Base-by-base conservation (phyloP, 2,329 filamentous ascomycete genomes). In the Chaetomium strumarium region DNA sequence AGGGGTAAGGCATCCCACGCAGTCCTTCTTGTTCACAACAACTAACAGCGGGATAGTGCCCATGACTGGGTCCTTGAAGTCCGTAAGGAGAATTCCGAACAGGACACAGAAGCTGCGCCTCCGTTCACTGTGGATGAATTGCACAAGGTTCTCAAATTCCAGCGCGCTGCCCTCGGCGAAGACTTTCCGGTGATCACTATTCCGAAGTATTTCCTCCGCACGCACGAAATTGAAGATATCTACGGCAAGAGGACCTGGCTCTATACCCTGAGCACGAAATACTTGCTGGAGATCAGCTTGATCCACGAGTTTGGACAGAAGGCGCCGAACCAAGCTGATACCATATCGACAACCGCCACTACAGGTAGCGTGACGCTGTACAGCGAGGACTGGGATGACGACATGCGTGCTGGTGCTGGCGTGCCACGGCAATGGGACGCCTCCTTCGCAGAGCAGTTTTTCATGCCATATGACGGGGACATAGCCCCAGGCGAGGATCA, bases 41-140 rank as follows among this genome's bases (percentile, higher is more conserved):
- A 38, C 19, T 44, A 5, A 31, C 30, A 10, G 11, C 14, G 3
- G 44, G 1, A 10, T 19, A 72, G 70, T 38, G 51, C 51, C 3
- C 56, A 69, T 9, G 71, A 74, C 53, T 75, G 72, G 72, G 64
- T 63, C 3, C 43, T 74, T 2, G 62, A 64, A 24, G 64, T 67
- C 0, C 48, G 64, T 12, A 60, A 64, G 5, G 62, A 65, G 6
- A 53, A 65, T 8, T 40, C 39, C 10, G 29, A 33, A 2, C 53
- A 59, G 6, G 55, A 58, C 17, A 49, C 52, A 20, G 57, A 53
- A 12, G 17, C 37, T 4, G 20, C 31, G 1, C 38, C 63, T 5
- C 64, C 65, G 1, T 52, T 56, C 5, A 48, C 45, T 6, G 43
- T 67, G 10, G 47, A 58, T 9, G 37, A 58, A 2, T 61, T 70